A percentile compares a stretch with the other conserved stretches of the same genome.
Evolutionary conservation across 257 asterid species (phyloP).

Genomic region (Penstemon newberryi): DNA sequence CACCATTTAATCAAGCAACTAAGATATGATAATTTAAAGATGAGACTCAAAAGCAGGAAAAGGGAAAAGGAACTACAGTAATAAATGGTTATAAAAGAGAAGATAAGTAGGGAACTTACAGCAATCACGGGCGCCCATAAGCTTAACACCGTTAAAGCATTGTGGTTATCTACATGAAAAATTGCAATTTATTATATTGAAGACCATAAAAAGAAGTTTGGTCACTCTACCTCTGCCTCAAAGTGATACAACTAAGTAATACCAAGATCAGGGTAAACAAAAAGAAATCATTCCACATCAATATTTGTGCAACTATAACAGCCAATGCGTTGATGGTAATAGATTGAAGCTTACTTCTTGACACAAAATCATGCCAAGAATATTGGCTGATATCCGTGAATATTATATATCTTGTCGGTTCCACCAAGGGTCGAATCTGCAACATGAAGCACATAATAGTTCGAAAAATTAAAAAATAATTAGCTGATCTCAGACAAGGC

Average conservation of each 20-base stretch:
- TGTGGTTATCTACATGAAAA: slow-evolving; percentile 77
- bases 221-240: slow-evolving; percentile 15
- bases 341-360: slow-evolving; percentile 54
- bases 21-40: slow-evolving; percentile 9
- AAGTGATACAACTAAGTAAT: not conserved
- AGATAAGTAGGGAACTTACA: slow-evolving; percentile 52
- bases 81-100: slow-evolving; percentile 22
- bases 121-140: slow-evolving; percentile 91
- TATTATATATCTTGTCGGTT: slow-evolving; percentile 59
- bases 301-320: slow-evolving; percentile 7
- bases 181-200: slow-evolving; percentile 18
- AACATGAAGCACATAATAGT: slow-evolving; percentile 31
- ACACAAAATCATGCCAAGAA: slow-evolving; percentile 93
- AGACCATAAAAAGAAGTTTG: slow-evolving; percentile 18
- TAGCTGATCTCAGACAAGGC: slow-evolving; percentile 19
- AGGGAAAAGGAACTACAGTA: not conserved
- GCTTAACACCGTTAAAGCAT: slow-evolving; percentile 75
- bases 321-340: slow-evolving; percentile 14
- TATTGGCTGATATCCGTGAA: slow-evolving; percentile 44
- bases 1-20: slow-evolving; percentile 14
- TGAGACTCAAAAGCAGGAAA: slow-evolving; percentile 9
- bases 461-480: slow-evolving; percentile 6
- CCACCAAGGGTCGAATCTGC: slow-evolving; percentile 83
- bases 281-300: slow-evolving; percentile 9
- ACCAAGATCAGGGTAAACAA: slow-evolving; percentile 7